Conservation (phyloP, 2,329 filamentous ascomycete species). For the Trichoderma arundinaceum region DNA sequence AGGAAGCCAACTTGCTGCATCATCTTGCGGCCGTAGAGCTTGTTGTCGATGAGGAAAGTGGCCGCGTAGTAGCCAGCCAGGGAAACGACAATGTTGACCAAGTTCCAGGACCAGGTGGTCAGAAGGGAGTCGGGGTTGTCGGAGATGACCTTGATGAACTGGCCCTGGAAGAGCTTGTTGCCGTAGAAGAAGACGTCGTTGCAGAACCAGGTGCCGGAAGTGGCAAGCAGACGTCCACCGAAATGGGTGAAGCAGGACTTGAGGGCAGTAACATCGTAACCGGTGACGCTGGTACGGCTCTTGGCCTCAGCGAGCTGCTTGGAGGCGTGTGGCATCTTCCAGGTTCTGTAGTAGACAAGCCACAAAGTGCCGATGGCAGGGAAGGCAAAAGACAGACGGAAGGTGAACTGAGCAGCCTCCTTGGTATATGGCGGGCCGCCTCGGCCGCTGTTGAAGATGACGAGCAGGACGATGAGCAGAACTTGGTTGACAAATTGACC, state of each 20-base stretch:
- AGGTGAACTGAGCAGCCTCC: slow-evolving; percentile 84
- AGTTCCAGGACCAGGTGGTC: slow-evolving; percentile 88
- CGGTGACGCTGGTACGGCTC: slow-evolving; percentile 84
- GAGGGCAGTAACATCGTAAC: slow-evolving; percentile 88
- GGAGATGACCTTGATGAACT: slow-evolving; percentile 86
- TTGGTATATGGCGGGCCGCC: slow-evolving; percentile 78
- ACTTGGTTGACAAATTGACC: slow-evolving; percentile 95
- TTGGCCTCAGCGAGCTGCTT: slow-evolving; percentile 83
- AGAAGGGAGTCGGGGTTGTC: slow-evolving; percentile 73
- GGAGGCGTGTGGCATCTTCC: slow-evolving; percentile 88
- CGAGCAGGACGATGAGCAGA: slow-evolving; percentile 80
- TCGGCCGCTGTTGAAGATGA: slow-evolving; percentile 82
- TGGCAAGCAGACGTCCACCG: slow-evolving; percentile 83
- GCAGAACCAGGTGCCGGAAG: slow-evolving; percentile 88
- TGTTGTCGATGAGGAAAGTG: slow-evolving; percentile 90
- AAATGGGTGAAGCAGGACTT: slow-evolving; percentile 81
- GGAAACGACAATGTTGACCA: slow-evolving; percentile 87
- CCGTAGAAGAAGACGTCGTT: slow-evolving; percentile 99
- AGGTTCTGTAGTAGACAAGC: slow-evolving; percentile 95
- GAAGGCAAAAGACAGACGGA: slow-evolving; percentile 89
- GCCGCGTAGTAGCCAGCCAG: slow-evolving; percentile 89
- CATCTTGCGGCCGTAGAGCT: slow-evolving; percentile 92
- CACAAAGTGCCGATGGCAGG: slow-evolving; percentile 89
- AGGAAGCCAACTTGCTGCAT: slow-evolving; percentile 97
- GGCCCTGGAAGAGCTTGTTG: slow-evolving; percentile 94